Percentiles rank a stretch among this genome's conserved stretches.
Evolutionary conservation across 179 eudicot species (phyloP).

Genomic region (Amaranthus tricolor): DNA sequence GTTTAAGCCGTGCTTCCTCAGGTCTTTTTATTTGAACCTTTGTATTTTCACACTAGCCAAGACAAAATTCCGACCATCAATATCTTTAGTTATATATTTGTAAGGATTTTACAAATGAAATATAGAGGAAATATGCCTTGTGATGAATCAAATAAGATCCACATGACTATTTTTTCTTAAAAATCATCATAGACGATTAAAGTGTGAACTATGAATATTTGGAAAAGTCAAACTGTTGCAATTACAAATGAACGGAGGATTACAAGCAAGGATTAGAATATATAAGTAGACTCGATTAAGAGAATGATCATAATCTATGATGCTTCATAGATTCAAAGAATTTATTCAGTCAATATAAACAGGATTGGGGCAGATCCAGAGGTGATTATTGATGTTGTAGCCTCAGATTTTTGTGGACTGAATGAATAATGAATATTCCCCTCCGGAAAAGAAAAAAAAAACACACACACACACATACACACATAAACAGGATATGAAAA

Average conservation of each 20-base stretch:
- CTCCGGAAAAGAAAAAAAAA: too few species aligned
- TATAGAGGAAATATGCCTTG: too few species aligned
- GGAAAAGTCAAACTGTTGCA: not conserved
- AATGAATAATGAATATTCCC: too few species aligned
- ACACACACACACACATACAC: too few species aligned
- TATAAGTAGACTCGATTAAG: not conserved
- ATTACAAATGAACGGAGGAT: not conserved
- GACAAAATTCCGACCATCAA: not conserved
- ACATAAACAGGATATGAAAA: conserved; percentile 5
- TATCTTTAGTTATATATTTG: not conserved
- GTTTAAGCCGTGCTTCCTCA: not conserved
- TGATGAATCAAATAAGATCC: too few species aligned
- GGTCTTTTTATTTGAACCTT: not conserved
- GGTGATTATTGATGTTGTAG: too few species aligned
- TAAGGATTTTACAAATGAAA: not conserved
- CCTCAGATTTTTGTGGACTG: too few species aligned
- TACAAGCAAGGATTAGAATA: not conserved
- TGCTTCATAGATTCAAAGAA: not conserved
- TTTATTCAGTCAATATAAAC: not conserved
- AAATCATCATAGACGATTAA: not conserved
- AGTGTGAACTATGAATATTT: not conserved
- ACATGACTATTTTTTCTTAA: not conserved
- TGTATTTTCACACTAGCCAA: not conserved
- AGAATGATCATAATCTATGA: not conserved
- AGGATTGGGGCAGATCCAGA: too few species aligned